Percentiles rank a stretch among this genome's conserved stretches.
These are phyloP conservation scores for Rhododendron vialii DNA, from an alignment of 148 eudicot genomes.

Conservation along the genomic window DNA sequence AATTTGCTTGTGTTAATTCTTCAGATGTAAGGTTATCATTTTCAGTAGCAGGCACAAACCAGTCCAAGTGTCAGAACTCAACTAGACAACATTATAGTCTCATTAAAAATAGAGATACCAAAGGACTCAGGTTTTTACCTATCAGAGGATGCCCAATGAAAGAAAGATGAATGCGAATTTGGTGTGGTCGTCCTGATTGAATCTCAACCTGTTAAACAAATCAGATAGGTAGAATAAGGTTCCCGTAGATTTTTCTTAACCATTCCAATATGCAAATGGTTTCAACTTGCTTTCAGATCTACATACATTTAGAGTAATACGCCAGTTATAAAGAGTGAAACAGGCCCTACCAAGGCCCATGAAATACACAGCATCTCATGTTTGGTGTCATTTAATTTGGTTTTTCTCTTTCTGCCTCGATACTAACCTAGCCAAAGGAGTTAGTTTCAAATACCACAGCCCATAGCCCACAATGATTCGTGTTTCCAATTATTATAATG, in stretches of 20 bases:
- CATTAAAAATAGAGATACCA: background rate
- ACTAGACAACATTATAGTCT: background rate
- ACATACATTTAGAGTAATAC: background rate
- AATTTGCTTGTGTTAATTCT: background rate
- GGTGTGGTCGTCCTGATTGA: conserved; percentile 98
- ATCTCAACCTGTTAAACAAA: conserved; percentile 72
- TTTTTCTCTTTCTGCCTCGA: conserved; percentile 4
- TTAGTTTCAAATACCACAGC: background rate
- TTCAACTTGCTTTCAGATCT: background rate
- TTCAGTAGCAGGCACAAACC: background rate
- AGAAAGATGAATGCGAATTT: conserved; percentile 95
- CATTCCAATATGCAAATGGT: background rate
- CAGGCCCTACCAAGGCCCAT: background rate
- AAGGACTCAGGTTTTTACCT: conserved; percentile 40
- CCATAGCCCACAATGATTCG: background rate
- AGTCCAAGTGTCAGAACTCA: conserved; percentile 1
- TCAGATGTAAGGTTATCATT: background rate
- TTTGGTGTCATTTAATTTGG: background rate
- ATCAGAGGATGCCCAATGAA: conserved; percentile 79
- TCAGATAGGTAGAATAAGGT: background rate
- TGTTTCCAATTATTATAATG: background rate
- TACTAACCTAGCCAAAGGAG: background rate
- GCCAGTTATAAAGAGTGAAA: background rate
- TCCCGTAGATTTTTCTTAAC: background rate
- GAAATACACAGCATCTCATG: background rate